Base-by-base conservation (phyloP, 2,329 filamentous ascomycete species). In the Alternaria brassicae region DNA sequence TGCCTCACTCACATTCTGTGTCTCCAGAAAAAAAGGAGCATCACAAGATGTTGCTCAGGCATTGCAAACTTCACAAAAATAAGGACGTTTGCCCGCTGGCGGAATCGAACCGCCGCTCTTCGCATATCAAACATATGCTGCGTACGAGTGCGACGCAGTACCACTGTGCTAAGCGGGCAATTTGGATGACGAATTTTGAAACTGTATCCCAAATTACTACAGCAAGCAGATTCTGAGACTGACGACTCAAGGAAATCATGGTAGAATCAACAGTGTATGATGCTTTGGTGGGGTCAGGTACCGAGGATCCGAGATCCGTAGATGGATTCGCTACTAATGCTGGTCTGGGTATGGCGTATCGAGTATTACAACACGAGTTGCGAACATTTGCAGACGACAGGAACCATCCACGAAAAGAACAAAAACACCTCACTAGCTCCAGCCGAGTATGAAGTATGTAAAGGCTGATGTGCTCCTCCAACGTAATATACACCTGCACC, bases 101-200 rank as follows among this genome's bases (percentile, higher is more conserved):
- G 55, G 55, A 58, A 58, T 58, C 55, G 55, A 58, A 58, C 55
- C 55, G 55, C 25, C 34, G 55, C 41, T 58, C 55, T 58, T 58
- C 55, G 55, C 55, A 58, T 58, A 47, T 58, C 55, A 28, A 28
- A 27, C 49, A 39, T 39, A 45, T 48, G 44, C 27, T 52, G 49
- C 49, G 49, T 60, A 60, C 58, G 58, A 60, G 58, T 60, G 58
- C 58, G 58, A 60, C 58, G 58, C 58, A 56, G 58, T 60, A 60
- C 58, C 58, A 56, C 58, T 60, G 55, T 56, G 58, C 58, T 55
- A 60, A 60, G 19, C 47, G 58, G 58, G 58, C 58, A 44, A 17
- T 34, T 27, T 28, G 13, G 44, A 34, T 48, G 28, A 17, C 13
- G n/a, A 25, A 42, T 10, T 19, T 12, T 6, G 3, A 23, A n/a